Percentiles rank a stretch among this genome's conserved stretches.
Evolutionary conservation across 176 grass and related monocot genomes (phyloP).

Genomic region (Avena eriantha): DNA sequence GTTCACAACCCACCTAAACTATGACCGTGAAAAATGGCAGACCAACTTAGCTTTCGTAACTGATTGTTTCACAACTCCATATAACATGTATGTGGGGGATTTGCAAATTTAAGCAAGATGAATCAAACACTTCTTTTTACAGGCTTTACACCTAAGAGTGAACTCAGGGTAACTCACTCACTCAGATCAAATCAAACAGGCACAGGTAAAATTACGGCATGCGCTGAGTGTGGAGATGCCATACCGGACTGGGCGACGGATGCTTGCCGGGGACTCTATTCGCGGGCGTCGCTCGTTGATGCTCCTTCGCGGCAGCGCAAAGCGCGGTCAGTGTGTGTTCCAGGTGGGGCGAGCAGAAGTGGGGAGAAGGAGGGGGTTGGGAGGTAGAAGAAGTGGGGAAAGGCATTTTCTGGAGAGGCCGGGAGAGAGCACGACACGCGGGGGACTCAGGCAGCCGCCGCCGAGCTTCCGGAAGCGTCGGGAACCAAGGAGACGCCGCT

Average conservation of each 20-base stretch:
- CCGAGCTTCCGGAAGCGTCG: conserved; percentile 42
- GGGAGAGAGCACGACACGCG: conserved; percentile 31
- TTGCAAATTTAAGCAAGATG: background rate
- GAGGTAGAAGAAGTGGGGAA: conserved; percentile 17
- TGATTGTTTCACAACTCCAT: background rate
- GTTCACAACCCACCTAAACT: background rate
- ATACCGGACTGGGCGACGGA: conserved; percentile 23
- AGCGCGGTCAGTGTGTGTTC: background rate
- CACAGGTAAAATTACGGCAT: background rate
- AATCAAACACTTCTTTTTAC: background rate
- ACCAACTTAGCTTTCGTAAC: background rate
- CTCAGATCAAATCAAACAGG: background rate
- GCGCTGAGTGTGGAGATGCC: background rate
- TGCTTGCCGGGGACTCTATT: background rate
- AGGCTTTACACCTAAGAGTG: background rate
- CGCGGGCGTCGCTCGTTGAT: background rate
- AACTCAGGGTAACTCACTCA: background rate
- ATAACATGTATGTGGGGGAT: background rate
- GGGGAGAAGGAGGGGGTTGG: conserved; percentile 22
- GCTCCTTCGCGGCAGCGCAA: background rate
- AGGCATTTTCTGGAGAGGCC: conserved; percentile 51
- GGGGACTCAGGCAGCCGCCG: conserved; percentile 14
- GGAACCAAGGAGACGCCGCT: conserved; percentile 31
- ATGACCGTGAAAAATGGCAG: background rate
- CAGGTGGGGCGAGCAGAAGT: background rate